Conservation (phyloP, 2,329 filamentous ascomycete species). For the Fusarium camptoceras region DNA sequence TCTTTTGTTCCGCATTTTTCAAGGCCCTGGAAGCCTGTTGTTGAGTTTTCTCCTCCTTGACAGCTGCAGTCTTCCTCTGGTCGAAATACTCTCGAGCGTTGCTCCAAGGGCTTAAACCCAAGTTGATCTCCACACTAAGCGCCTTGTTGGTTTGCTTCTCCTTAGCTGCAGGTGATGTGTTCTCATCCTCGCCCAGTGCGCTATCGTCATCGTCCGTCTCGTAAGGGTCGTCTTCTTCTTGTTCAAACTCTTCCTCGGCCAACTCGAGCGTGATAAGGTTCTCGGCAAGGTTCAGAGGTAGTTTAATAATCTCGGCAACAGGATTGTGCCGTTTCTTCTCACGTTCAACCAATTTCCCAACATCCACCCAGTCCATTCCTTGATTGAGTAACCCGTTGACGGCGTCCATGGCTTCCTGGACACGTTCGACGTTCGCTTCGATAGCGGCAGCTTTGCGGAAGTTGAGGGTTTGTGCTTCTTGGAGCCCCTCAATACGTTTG, state of each 20-base stretch:
- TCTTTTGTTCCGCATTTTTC: slow-evolving; percentile 91
- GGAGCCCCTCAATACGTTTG: slow-evolving; percentile 84
- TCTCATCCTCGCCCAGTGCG: slow-evolving; percentile 55
- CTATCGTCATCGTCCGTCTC: slow-evolving; percentile 76
- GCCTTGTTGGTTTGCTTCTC: slow-evolving; percentile 61
- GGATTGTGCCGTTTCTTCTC: slow-evolving; percentile 85
- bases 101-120: slow-evolving; percentile 83
- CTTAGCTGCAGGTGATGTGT: slow-evolving; percentile 49
- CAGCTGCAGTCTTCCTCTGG: slow-evolving; percentile 83
- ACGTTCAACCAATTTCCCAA: slow-evolving; percentile 86
- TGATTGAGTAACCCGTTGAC: slow-evolving; percentile 92
- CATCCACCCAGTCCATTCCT: slow-evolving; percentile 98
- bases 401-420: slow-evolving; percentile 92
- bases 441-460: slow-evolving; percentile 90
- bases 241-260: slow-evolving; percentile 74
- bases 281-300: slow-evolving; percentile 90
- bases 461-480: slow-evolving; percentile 84
- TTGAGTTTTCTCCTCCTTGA: slow-evolving; percentile 88
- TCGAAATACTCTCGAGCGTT: slow-evolving; percentile 95
- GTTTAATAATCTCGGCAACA: slow-evolving; percentile 86
- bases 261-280: slow-evolving; percentile 87
- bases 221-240: slow-evolving; percentile 68
- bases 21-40: slow-evolving; percentile 85
- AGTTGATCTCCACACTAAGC: slow-evolving; percentile 85
- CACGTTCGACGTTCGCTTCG: slow-evolving; percentile 87